Conservation (phyloP, 2,329 filamentous ascomycete genomes). For the Fonsecaea erecta region DNA sequence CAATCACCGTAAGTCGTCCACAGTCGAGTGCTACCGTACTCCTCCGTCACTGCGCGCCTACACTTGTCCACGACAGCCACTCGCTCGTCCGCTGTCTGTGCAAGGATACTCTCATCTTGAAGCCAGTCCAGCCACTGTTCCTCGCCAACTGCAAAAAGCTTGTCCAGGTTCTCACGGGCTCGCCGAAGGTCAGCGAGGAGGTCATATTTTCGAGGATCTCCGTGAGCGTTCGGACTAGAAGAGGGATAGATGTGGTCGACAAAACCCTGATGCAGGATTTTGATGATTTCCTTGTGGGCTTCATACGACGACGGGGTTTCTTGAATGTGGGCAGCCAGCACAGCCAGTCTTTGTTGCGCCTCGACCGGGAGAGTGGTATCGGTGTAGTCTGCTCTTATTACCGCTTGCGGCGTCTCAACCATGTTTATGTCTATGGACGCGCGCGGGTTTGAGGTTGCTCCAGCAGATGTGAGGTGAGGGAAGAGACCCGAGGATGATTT, state of each 20-base stretch:
- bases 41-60: conserved; percentile 63
- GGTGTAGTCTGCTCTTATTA: conserved; percentile 47
- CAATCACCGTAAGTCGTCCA: conserved; percentile 68
- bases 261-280: conserved; percentile 53
- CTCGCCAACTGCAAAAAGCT: conserved; percentile 67
- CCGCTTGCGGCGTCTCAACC: conserved; percentile 49
- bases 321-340: conserved; percentile 50
- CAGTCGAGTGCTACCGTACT: conserved; percentile 63
- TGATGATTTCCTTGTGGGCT: conserved; percentile 53
- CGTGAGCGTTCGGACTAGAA: conserved; percentile 50
- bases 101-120: conserved; percentile 64
- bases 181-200: conserved; percentile 52
- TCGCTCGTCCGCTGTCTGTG: conserved; percentile 60
- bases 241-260: conserved; percentile 52
- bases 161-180: conserved; percentile 63
- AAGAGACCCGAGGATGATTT: conserved; percentile 28
- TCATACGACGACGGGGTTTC: conserved; percentile 54
- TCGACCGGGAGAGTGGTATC: conserved; percentile 49
- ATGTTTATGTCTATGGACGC: conserved; percentile 52
- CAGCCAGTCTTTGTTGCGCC: conserved; percentile 48
- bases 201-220: conserved; percentile 52
- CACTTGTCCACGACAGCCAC: conserved; percentile 64
- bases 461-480: conserved; percentile 26
- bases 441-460: conserved; percentile 39
- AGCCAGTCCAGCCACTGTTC: conserved; percentile 68